Conservation (phyloP, 768 basidiomycete species). For the Leccinum barrowsii region DNA sequence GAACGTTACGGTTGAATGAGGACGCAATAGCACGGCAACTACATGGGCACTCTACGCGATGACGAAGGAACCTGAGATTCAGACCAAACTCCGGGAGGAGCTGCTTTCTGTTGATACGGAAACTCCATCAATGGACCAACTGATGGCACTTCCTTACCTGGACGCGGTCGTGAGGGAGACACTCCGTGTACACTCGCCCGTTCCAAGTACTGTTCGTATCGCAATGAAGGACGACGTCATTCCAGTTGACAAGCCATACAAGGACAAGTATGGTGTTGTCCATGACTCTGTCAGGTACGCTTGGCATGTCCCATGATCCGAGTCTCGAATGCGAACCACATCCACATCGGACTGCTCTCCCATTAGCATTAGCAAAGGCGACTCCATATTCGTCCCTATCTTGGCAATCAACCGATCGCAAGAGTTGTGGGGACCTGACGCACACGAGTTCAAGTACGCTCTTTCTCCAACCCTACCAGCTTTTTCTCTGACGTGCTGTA, state of each 20-base stretch:
- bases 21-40: constrained; percentile 32
- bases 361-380: constrained; percentile 42
- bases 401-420: constrained; percentile 48
- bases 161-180: constrained; percentile 64
- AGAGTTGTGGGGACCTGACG: constrained; percentile 62
- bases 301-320: background rate
- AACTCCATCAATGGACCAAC: constrained; percentile 65
- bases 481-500: background rate
- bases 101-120: constrained; percentile 49
- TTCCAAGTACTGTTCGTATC: constrained; percentile 40
- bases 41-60: constrained; percentile 62
- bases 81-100: constrained; percentile 58
- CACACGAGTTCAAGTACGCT: constrained; percentile 51
- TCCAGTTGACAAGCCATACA: constrained; percentile 45
- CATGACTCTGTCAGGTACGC: constrained; percentile 38
- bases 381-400: constrained; percentile 48
- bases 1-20: background rate
- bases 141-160: constrained; percentile 66
- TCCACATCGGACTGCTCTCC: background rate
- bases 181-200: constrained; percentile 52
- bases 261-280: constrained; percentile 40
- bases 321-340: background rate
- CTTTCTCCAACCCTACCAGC: background rate
- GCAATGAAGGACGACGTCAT: constrained; percentile 52
- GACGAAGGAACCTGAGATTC: constrained; percentile 43